Conservation (phyloP, 495 filamentous ascomycete genomes). For the Glonium stellatum region DNA sequence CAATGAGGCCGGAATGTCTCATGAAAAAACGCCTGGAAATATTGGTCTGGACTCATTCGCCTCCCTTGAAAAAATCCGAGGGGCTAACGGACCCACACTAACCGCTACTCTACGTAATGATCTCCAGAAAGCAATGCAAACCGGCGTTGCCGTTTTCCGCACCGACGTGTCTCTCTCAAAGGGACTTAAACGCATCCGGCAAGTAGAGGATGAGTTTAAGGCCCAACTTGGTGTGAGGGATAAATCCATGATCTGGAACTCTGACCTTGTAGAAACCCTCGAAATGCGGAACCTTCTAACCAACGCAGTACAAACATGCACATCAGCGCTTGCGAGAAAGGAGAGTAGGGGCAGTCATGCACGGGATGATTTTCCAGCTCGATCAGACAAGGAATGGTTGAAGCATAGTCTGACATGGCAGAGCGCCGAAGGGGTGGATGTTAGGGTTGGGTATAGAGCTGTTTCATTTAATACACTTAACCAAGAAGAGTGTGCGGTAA, state of each 20-base stretch:
- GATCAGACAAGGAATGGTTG: conserved; percentile 95
- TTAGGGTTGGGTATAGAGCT: conserved; percentile 35
- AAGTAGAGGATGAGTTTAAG: conserved; percentile 78
- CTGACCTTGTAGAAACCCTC: conserved; percentile 88
- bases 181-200: too few relatives aligned
- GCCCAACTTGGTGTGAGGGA: conserved; percentile 92
- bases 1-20: too few relatives aligned
- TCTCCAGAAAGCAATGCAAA: conserved; percentile 98
- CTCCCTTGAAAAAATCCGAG: too few relatives aligned
- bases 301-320: conserved; percentile 90
- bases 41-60: too few relatives aligned
- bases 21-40: too few relatives aligned
- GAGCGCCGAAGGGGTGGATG: conserved; percentile 46
- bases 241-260: conserved; percentile 99
- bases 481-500: too few relatives aligned
- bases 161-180: conserved; percentile 80
- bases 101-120: conserved; percentile 87
- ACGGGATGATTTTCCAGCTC: conserved; percentile 87
- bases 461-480: too few relatives aligned
- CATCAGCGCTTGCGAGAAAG: conserved; percentile 77
- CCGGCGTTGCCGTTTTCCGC: conserved; percentile 93
- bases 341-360: conserved; percentile 93
- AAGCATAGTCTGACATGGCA: conserved; percentile 95
- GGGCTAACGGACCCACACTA: conserved; percentile 71
- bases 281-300: conserved; percentile 90